A percentile compares a stretch with the other conserved stretches of the same genome.
Evolutionary conservation across 2,329 filamentous ascomycete genomes (phyloP).

Genomic region (Pyricularia pennisetigena): DNA sequence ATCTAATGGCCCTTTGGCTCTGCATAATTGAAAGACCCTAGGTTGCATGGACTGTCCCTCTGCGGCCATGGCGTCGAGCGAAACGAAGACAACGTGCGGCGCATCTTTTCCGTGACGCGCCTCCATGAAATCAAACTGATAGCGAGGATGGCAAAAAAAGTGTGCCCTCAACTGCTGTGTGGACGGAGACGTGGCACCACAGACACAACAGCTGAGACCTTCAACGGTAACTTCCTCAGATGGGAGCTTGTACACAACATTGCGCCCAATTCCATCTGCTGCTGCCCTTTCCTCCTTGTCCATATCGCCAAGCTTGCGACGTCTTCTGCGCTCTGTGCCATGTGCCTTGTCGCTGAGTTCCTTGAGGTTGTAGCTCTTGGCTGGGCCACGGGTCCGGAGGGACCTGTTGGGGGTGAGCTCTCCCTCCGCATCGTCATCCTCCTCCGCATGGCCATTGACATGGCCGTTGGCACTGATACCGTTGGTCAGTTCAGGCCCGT

Average conservation of each 20-base stretch:
- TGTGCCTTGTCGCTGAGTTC: conserved; percentile 47
- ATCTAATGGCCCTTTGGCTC: conserved; percentile 31
- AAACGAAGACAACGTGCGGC: conserved; percentile 27
- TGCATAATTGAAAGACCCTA: conserved; percentile 31
- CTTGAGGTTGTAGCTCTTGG: conserved; percentile 50
- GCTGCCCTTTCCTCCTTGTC: conserved; percentile 13
- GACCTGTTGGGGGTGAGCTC: conserved; percentile 42
- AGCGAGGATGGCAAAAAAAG: conserved; percentile 35
- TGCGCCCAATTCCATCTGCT: conserved; percentile 21
- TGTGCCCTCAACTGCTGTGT: conserved; percentile 39
- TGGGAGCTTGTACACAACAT: conserved; percentile 34
- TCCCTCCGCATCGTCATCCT: conserved; percentile 31
- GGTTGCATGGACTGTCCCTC: conserved; percentile 12
- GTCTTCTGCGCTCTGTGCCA: conserved; percentile 37
- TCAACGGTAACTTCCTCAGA: conserved; percentile 36
- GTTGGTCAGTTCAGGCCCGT: conserved; percentile 4
- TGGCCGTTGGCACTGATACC: conserved; percentile 6
- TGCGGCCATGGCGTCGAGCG: conserved; percentile 13
- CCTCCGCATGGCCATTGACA: conserved; percentile 22
- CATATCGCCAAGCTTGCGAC: conserved; percentile 18
- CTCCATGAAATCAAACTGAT: conserved; percentile 29
- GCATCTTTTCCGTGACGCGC: conserved; percentile 22
- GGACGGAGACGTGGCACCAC: conserved; percentile 35
- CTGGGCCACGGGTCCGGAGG: conserved; percentile 34
- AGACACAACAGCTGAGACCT: conserved; percentile 40